Conservation (phyloP, 2,329 filamentous ascomycete species). For the Tolypocladium ovalisporum region DNA sequence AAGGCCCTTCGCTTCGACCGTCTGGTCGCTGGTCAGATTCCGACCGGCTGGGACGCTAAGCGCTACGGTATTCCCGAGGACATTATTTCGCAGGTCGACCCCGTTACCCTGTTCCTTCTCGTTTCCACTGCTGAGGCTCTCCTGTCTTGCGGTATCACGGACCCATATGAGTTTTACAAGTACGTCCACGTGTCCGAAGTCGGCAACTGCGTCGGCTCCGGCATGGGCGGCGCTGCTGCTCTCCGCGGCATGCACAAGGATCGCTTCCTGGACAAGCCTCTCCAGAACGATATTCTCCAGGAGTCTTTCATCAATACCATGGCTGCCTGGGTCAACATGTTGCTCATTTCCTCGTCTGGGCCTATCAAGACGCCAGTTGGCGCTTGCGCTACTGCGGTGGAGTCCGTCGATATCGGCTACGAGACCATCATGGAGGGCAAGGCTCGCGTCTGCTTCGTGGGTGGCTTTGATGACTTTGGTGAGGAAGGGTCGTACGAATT, state of each 20-base stretch:
- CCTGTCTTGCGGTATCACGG: constrained; percentile 87
- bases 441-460: constrained; percentile 92
- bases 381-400: constrained; percentile 92
- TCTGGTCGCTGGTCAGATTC: constrained; percentile 92
- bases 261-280: constrained; percentile 88
- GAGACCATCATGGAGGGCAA: constrained; percentile 98
- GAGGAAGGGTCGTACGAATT: constrained; percentile 99
- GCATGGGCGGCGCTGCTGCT: constrained; percentile 90
- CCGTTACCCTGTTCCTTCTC: constrained; percentile 88
- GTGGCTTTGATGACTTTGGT: constrained; percentile 98
- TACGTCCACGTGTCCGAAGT: constrained; percentile 97
- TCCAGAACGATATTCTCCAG: constrained; percentile 98
- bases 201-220: constrained; percentile 95
- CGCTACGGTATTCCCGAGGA: constrained; percentile 94
- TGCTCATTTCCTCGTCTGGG: constrained; percentile 90
- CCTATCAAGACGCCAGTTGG: constrained; percentile 98
- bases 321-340: constrained; percentile 99
- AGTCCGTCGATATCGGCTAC: constrained; percentile 95
- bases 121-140: constrained; percentile 89
- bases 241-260: constrained; percentile 98
- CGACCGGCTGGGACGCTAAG: constrained; percentile 94
- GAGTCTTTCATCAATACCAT: constrained; percentile 99
- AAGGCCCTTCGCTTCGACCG: constrained; percentile 97
- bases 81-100: constrained; percentile 95
- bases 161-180: constrained; percentile 99